Base-by-base conservation (phyloP, 2,329 filamentous ascomycete species). In the Teratosphaeriaceae sp. region DNA sequence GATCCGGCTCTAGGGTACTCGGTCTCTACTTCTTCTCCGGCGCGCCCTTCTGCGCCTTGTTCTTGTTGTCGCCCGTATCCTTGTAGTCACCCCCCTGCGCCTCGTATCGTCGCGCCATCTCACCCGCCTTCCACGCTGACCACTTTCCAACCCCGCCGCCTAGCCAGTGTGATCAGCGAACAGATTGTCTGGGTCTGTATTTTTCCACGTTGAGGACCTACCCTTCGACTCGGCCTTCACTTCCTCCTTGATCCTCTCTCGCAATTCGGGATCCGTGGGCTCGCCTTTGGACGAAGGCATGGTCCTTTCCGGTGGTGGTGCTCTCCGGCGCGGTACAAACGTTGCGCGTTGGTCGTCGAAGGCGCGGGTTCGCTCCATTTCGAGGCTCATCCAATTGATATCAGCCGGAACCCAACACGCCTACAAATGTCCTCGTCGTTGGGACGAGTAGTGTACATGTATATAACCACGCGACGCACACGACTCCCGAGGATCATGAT, bases 231-330 rank as follows among this genome's bases (percentile, higher is more conserved):
- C 56, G 11, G 40, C 39, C 47, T 60, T 60, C 22, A 61, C 58
- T 43, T 61, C 58, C 45, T 61, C 57, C 47, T 61, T 60, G 45
- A 61, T 51, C 47, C 51, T 54, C 43, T 60, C 57, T 12, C 58
- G 46, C 38, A 61, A 40, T 38, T 60, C 57, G 1, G 58, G 58
- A 45, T 61, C 57, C 1, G 57, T 60, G 9, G 58, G 58, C 40
- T 58, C 52, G 40, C 58, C 58, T 43, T 61, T 61, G 2, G 55
- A 58, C 4, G 56, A 60, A 5, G 53, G 50, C 58, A 62, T 61
- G n/a, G 12, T 49, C 9, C 20, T 16, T 3, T 26, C 7, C 27
- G 20, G 19, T 23, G 37, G n/a, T 19, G 18, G n/a, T 19, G 18
- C 31, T 34, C 8, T 5, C 15, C 8, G 24, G 18, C 31, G 31